Evolutionary conservation across 1,284 basidiomycete species (phyloP).

Genomic region (Coriolopsis trogii): DNA sequence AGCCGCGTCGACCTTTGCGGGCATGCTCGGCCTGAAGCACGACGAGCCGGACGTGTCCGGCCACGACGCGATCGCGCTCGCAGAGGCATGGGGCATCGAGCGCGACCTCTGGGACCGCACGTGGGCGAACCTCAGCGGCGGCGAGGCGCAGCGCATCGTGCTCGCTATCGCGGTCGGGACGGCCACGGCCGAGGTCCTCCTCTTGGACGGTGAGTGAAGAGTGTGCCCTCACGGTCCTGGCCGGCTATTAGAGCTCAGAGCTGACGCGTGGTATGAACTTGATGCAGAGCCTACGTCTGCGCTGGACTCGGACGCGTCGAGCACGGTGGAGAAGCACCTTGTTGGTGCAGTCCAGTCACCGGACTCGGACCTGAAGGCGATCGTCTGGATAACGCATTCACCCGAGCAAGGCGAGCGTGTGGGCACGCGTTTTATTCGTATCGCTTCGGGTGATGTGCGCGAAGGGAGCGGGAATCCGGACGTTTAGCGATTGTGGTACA

Average conservation of each 20-base stretch:
- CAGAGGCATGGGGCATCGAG: constrained; percentile 69
- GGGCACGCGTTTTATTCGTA: constrained; percentile 67
- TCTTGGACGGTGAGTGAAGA: constrained; percentile 72
- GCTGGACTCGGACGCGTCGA: constrained; percentile 70
- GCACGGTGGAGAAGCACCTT: constrained; percentile 67
- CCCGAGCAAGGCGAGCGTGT: constrained; percentile 76
- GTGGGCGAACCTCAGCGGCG: constrained; percentile 81
- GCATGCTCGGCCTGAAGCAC: constrained; percentile 22
- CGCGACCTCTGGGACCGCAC: constrained; percentile 72
- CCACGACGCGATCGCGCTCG: constrained; percentile 54
- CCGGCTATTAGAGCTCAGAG: background rate
- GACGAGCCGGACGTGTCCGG: constrained; percentile 12
- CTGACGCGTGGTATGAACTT: background rate
- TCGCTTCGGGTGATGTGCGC: constrained; percentile 48
- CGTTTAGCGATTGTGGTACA: constrained; percentile 16
- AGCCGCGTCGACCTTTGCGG: constrained; percentile 5
- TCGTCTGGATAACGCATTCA: constrained; percentile 89
- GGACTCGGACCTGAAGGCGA: constrained; percentile 62
- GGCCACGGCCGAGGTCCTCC: constrained; percentile 76
- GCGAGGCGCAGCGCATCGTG: constrained; percentile 82
- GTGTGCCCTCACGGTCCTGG: background rate
- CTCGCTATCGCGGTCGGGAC: constrained; percentile 75
- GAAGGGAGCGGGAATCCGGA: constrained; percentile 41
- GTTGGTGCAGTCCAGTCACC: constrained; percentile 50
- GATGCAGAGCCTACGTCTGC: constrained; percentile 83